Evolutionary conservation across 73 alveolate species (phyloP), one percentile per base, ranked within the genome.

Genomic region (Durusdinium trenchii): DNA sequence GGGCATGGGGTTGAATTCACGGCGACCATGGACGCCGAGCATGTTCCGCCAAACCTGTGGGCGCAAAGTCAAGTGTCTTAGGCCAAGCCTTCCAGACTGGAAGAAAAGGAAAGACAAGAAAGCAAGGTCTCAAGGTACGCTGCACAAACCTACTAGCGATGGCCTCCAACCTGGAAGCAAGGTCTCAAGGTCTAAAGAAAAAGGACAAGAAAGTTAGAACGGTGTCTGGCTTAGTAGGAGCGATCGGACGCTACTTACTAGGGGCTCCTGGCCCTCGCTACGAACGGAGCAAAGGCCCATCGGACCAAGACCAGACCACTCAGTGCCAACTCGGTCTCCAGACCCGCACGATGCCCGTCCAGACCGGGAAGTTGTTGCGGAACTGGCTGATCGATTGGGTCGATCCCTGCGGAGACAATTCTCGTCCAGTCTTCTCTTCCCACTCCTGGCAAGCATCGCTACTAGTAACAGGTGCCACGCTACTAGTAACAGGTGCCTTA

Each of bases 331-430:
- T 50, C 50, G 82, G 60, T 57, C 47, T n/a, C n/a, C n/a, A n/a
- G 26, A 35, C 98, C 45, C 98, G 54, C 78, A 91, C 98, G 50
- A 91, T 67, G 98, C 98, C 98, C 35, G 89, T 47, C 98, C 98
- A 91, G n/a, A 91, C 89, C 52, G 98, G 98, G 64, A 91, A 91
- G 57, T 67, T n/a, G 87, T 91, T 48, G 36, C 98, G 98, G 46
- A n/a, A 91, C 60, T 91, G 98, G 76, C 61, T 91, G 89, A 91
- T 36, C 47, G 87, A 69, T 51, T 91, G 98, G 35, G 98, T 91
- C n/a, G 98, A 61, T 75, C 98, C 98, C 26, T 48, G 89, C 20
- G 98, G 86, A 3, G 98, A 91, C 47, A 91, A 36, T 46, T 67
- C 89, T 46, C 98, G 51, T 42, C 89, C 98, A 4, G 98, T 91